These are phyloP conservation scores for Ophiocordyceps australis DNA, from an alignment of 2,329 filamentous ascomycete genomes.

Conservation along the genomic window DNA sequence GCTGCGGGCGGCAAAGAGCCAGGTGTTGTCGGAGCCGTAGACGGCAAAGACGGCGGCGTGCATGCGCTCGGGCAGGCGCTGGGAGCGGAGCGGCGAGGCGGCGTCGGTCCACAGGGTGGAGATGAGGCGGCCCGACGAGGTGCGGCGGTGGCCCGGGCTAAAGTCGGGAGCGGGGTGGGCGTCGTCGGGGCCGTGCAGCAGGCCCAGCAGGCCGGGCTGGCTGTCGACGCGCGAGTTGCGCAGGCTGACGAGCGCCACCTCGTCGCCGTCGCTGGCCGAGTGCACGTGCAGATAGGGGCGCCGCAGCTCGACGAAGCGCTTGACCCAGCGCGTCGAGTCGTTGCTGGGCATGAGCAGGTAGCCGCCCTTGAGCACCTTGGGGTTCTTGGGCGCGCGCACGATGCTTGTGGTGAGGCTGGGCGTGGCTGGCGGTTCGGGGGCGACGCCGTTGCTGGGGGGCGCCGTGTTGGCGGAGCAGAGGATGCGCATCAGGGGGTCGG, in stretches of 20 bases:
- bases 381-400: conserved; percentile 63
- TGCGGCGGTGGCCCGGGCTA: conserved; percentile 27
- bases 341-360: conserved; percentile 75
- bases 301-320: conserved; percentile 82
- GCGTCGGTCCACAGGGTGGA: conserved; percentile 36
- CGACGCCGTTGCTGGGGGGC: conserved; percentile 46
- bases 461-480: conserved; percentile 44
- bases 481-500: conserved; percentile 35
- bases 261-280: conserved; percentile 69
- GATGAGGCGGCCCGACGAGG: conserved; percentile 31
- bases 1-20: conserved; percentile 76
- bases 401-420: conserved; percentile 61
- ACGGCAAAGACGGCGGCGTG: conserved; percentile 75
- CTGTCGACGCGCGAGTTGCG: conserved; percentile 84
- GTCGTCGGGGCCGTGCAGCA: conserved; percentile 40
- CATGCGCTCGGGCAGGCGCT: conserved; percentile 36
- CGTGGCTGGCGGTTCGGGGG: conserved; percentile 23
- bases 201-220: conserved; percentile 66
- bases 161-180: conserved; percentile 16
- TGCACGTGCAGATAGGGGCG: conserved; percentile 87
- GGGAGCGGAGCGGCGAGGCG: conserved; percentile 20
- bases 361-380: conserved; percentile 65
- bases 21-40: conserved; percentile 88
- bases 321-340: conserved; percentile 70
- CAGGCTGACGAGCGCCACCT: conserved; percentile 76